phyloP scores from a whole-genome alignment of 225 moss, liverwort and hornwort genomes.

The Takakia lepidozioides region DNA sequence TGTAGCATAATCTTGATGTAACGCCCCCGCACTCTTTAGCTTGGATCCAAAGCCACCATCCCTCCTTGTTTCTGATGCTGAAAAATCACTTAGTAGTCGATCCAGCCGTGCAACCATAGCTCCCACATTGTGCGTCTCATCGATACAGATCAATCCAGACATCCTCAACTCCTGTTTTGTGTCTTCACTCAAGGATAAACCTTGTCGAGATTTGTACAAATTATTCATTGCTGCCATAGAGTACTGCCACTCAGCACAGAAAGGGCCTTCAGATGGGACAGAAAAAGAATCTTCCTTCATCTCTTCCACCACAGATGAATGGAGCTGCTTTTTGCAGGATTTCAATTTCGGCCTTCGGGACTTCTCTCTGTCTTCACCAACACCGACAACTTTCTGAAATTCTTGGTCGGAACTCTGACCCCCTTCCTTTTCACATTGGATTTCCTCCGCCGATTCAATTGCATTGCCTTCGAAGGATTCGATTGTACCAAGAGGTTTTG shows the following conservation, averaged over 20 bases:
- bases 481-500: no score
- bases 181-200: not conserved
- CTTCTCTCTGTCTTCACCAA: slow-evolving; percentile 11
- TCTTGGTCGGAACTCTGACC: no score
- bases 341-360: not conserved
- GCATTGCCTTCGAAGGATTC: no score
- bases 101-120: slow-evolving; percentile 26
- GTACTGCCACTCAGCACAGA: slow-evolving; percentile 20
- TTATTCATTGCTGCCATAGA: slow-evolving; percentile 18
- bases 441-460: slow-evolving; percentile 17
- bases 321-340: slow-evolving; percentile 12
- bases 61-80: not conserved
- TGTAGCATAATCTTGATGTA: no score
- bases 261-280: not conserved
- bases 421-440: slow-evolving; percentile 10
- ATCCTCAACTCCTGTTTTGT: slow-evolving; percentile 21
- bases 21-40: slow-evolving; percentile 5
- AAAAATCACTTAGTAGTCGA: slow-evolving; percentile 22
- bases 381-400: no score
- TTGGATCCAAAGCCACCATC: slow-evolving; percentile 2
- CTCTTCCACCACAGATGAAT: slow-evolving; percentile 5
- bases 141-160: slow-evolving; percentile 24
- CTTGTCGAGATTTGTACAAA: slow-evolving; percentile 11
- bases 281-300: not conserved
- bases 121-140: slow-evolving; percentile 10